These are phyloP conservation scores for Microbotryomycetes sp. DNA, from an alignment of 1,284 basidiomycete genomes.

Conservation along the genomic window DNA sequence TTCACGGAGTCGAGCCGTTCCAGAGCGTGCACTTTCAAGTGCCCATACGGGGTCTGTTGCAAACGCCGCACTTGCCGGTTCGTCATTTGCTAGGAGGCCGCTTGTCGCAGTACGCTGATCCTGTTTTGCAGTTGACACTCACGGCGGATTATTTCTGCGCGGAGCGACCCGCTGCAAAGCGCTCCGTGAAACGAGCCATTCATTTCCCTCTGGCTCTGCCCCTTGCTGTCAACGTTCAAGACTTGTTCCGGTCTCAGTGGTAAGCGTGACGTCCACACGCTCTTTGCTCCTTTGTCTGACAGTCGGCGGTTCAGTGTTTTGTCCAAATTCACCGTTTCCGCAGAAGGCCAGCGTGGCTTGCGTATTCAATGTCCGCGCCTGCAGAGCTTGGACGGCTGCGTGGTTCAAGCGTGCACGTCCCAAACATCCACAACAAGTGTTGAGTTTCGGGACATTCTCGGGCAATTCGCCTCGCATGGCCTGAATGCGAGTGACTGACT, in stretches of 20 bases:
- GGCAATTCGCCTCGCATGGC: slow-evolving; percentile 20
- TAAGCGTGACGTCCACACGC: slow-evolving; percentile 36
- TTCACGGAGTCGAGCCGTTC: no score
- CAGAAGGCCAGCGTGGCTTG: slow-evolving; percentile 62
- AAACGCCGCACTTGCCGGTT: no score
- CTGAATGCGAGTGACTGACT: slow-evolving; percentile 3
- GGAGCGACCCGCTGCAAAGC: slow-evolving; percentile 50
- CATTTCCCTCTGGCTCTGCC: slow-evolving; percentile 61
- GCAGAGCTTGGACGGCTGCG: slow-evolving; percentile 37
- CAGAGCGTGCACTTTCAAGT: neutral
- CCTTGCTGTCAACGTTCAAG: slow-evolving; percentile 73
- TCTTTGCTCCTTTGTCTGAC: slow-evolving; percentile 8
- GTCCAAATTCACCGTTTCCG: slow-evolving; percentile 70
- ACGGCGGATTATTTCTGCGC: slow-evolving; percentile 58
- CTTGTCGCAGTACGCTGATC: no score
- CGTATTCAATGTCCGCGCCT: slow-evolving; percentile 58
- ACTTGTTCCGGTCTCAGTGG: slow-evolving; percentile 70
- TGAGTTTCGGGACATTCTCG: slow-evolving; percentile 21
- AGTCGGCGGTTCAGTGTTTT: slow-evolving; percentile 53
- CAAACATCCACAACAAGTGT: neutral
- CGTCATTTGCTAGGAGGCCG: no score
- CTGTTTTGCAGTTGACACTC: slow-evolving; percentile 50
- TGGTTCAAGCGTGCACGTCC: slow-evolving; percentile 4
- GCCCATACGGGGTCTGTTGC: neutral
- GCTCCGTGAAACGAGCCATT: slow-evolving; percentile 53